phyloP scores from a whole-genome alignment of 176 grass and related monocot species.

The Cocos nucifera region DNA sequence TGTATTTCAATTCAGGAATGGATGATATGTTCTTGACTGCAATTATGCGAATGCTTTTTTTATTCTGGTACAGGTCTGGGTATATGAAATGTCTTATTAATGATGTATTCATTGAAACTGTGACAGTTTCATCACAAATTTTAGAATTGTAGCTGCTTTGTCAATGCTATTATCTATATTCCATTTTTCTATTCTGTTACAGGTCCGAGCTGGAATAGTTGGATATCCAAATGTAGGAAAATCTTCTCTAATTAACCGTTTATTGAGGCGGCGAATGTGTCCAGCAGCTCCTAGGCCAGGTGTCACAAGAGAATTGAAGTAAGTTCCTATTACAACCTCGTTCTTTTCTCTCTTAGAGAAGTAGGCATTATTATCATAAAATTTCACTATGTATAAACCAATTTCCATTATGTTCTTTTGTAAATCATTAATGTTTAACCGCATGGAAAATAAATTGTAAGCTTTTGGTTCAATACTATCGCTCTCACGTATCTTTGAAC shows the following conservation, averaged over 20 bases:
- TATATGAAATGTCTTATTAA: too few relatives aligned
- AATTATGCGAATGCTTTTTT: too few relatives aligned
- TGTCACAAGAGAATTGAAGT: slow-evolving; percentile 96
- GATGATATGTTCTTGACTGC: too few relatives aligned
- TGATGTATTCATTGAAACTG: too few relatives aligned
- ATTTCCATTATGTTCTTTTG: too few relatives aligned
- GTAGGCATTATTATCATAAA: too few relatives aligned
- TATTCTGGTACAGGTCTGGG: too few relatives aligned
- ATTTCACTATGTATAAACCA: too few relatives aligned
- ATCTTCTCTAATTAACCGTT: slow-evolving; percentile 95
- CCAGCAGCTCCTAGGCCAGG: slow-evolving; percentile 87
- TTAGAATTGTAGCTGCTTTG: not conserved
- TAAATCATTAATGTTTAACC: too few relatives aligned
- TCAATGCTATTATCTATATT: not conserved
- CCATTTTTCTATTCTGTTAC: slow-evolving; percentile 2
- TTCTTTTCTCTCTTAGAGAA: not conserved
- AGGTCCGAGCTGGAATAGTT: slow-evolving; percentile 96
- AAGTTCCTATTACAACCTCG: slow-evolving; percentile 5
- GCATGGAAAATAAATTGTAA: too few relatives aligned
- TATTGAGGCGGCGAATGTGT: slow-evolving; percentile 94
- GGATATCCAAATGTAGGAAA: slow-evolving; percentile 99
- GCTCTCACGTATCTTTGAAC: slow-evolving; percentile 21
- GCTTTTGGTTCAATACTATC: too few relatives aligned
- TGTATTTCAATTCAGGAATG: too few relatives aligned
- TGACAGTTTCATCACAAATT: slow-evolving; percentile 13